phyloP scores from a whole-genome alignment of 768 basidiomycete species.

The Mycena capillaripes region DNA sequence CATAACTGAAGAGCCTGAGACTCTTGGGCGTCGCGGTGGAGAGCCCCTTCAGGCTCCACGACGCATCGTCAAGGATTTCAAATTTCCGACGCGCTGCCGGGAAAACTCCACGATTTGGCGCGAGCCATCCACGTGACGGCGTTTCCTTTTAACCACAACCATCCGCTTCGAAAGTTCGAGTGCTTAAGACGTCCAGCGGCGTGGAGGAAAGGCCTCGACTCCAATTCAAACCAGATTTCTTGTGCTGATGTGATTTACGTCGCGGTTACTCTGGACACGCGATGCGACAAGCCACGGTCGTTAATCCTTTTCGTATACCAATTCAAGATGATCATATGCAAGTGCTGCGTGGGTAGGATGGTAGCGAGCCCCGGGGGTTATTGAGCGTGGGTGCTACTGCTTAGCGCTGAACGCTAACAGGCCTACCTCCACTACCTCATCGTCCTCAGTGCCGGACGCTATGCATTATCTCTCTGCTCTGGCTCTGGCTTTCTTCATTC shows the following conservation, averaged over 20 bases:
- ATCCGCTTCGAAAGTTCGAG: too few relatives aligned
- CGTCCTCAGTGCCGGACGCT: background rate
- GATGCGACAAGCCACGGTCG: background rate
- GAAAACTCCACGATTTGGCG: too few relatives aligned
- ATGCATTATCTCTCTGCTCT: background rate
- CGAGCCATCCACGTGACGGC: too few relatives aligned
- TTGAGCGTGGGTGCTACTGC: background rate
- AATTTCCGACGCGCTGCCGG: background rate
- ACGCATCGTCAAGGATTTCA: background rate
- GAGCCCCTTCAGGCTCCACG: too few relatives aligned
- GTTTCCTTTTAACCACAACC: too few relatives aligned
- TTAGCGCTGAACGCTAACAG: background rate
- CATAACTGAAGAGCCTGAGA: too few relatives aligned
- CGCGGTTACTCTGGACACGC: slow-evolving; percentile 10
- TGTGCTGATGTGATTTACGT: background rate
- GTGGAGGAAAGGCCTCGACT: too few relatives aligned
- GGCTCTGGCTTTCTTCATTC: background rate
- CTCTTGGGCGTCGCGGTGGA: too few relatives aligned
- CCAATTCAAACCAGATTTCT: too few relatives aligned
- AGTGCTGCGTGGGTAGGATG: background rate
- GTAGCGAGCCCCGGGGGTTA: background rate
- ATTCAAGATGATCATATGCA: background rate
- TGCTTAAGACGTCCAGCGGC: too few relatives aligned
- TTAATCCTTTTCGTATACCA: background rate
- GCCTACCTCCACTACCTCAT: background rate